Evolutionary conservation across 164 flowering plant genomes (phyloP), one percentile per base, ranked within the genome.

Genomic region (Dillenia turbinata): DNA sequence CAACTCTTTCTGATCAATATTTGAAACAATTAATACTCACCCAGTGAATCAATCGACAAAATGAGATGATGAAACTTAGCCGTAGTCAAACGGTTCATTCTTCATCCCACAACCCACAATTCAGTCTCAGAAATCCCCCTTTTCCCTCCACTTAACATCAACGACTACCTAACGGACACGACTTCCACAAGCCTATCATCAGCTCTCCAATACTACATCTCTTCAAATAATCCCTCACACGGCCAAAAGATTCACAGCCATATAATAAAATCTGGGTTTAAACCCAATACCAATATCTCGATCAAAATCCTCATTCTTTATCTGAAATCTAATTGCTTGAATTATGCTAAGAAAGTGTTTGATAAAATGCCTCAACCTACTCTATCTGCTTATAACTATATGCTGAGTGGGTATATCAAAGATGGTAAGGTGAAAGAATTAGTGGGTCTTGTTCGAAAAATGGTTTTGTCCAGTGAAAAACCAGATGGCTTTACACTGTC

Each of bases 401-500:
- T 94, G 84, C 74, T 89, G n/a, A 62, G 80, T 47, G 95, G 88
- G 9, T 87, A 86, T 59, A 59, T 84, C 9, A 90, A 78, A 64
- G 66, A 79, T n/a, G 85, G 82, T 40, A 12, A 56, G 8, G 56
- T 75, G 8, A 74, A 55, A 10, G 79, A 91, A 60, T 70, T 83
- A 0, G 66, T 87, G 17, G 45, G 61, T 47, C 56, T 94, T 66
- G 77, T 88, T 40, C 74, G 74, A 9, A 55, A 68, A 56, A 62
- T 89, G 63, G 44, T 68, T 50, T 49, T 9, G 12, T 78, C 80
- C 17, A 59, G 68, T 49, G 82, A 81, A 71, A 80, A 62, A 72
- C 89, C 87, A 14, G 99, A 94, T 67, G 89, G 85, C 66, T 91
- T 66, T 68, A 86, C 98, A 1, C 78, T 74, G 66, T 85, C 96